Evolutionary conservation across 495 filamentous ascomycete genomes (phyloP).

Genomic region (Friedmanniomyces endolithicus): DNA sequence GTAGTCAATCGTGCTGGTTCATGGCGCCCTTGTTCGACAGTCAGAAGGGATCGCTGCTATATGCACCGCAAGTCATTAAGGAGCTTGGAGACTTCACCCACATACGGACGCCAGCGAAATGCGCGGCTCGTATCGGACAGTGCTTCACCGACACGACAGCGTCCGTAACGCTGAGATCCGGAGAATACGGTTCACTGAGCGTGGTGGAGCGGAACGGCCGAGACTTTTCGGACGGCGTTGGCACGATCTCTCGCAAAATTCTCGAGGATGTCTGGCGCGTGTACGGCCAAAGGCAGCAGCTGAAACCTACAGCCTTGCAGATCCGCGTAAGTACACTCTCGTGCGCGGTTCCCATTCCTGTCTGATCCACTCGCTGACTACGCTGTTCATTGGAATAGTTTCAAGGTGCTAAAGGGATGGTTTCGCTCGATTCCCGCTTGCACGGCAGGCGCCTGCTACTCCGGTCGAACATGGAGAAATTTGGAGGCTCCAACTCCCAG

Average conservation of each 20-base stretch:
- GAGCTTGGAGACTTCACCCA: conserved; percentile 51
- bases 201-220: conserved; percentile 29
- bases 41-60: conserved; percentile 21
- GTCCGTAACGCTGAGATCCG: conserved; percentile 28
- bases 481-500: conserved; percentile 39
- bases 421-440: conserved; percentile 51
- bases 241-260: conserved; percentile 50
- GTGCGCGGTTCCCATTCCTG: not conserved
- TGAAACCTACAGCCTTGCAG: conserved; percentile 52
- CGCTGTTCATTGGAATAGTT: conserved; percentile 21
- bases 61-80: conserved; percentile 42
- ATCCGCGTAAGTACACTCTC: conserved; percentile 36
- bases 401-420: conserved; percentile 59
- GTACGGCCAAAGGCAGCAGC: conserved; percentile 31
- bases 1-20: conserved; percentile 59
- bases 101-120: conserved; percentile 57
- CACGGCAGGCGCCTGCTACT: conserved; percentile 42
- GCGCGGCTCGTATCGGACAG: conserved; percentile 72
- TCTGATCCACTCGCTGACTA: not conserved
- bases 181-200: conserved; percentile 19
- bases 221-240: conserved; percentile 70
- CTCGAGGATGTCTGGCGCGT: conserved; percentile 40
- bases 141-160: conserved; percentile 64
- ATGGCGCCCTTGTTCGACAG: conserved; percentile 47
- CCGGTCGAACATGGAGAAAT: conserved; percentile 70